These are phyloP conservation scores for Bretschneidera sinensis DNA, from an alignment of 345 rosid species.

Conservation along the genomic window DNA sequence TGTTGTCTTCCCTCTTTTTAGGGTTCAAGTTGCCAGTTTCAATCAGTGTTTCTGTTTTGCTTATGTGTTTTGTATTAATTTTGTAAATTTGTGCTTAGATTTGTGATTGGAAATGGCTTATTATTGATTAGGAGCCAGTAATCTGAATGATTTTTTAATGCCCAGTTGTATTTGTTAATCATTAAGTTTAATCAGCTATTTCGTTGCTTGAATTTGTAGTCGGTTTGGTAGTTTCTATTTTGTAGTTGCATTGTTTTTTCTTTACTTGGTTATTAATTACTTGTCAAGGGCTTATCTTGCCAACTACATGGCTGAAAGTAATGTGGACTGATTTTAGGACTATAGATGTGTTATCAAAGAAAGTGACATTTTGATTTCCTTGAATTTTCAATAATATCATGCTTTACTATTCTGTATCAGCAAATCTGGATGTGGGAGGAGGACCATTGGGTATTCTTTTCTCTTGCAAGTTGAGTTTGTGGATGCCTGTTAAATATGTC, in stretches of 20 bases:
- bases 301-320: conserved; percentile 34
- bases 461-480: conserved; percentile 62
- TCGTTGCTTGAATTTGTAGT: neutral
- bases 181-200: conserved; percentile 4
- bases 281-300: conserved; percentile 11
- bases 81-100: conserved; percentile 14
- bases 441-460: conserved; percentile 26
- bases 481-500: conserved; percentile 42
- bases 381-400: conserved; percentile 21
- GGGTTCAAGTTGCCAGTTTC: conserved; percentile 14
- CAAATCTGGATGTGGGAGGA: conserved; percentile 17
- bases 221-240: too few species aligned
- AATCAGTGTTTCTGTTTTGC: conserved; percentile 11
- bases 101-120: conserved; percentile 25
- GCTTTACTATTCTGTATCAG: conserved; percentile 16
- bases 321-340: conserved; percentile 25
- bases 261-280: conserved; percentile 8
- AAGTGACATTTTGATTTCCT: conserved; percentile 33
- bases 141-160: conserved; percentile 5
- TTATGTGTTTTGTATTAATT: conserved; percentile 1
- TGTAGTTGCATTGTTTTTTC: neutral
- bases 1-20: conserved; percentile 2
- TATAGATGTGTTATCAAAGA: conserved; percentile 22
- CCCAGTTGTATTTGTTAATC: conserved; percentile 14
- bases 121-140: neutral